phyloP scores from a whole-genome alignment of 208 protist species.

The Polymyxa betae region DNA sequence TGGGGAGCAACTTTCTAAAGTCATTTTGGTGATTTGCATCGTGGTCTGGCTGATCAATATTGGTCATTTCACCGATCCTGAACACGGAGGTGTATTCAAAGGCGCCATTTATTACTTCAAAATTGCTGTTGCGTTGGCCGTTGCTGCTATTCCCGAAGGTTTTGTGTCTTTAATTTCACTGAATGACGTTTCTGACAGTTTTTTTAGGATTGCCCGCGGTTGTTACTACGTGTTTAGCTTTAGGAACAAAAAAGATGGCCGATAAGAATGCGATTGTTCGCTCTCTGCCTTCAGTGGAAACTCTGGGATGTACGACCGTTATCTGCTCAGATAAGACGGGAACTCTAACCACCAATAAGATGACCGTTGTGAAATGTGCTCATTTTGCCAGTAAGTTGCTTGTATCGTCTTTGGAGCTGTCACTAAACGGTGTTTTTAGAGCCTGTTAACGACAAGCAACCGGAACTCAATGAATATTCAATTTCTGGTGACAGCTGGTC shows the following conservation, averaged over 20 bases:
- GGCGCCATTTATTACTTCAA: slow-evolving; percentile 88
- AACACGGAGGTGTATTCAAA: slow-evolving; percentile 77
- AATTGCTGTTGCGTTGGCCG: slow-evolving; percentile 92
- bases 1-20: slow-evolving; percentile 84
- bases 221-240: slow-evolving; percentile 91
- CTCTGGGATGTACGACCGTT: slow-evolving; percentile 92
- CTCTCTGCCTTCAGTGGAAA: slow-evolving; percentile 93
- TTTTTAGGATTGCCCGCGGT: slow-evolving; percentile 83
- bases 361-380: slow-evolving; percentile 81
- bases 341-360: slow-evolving; percentile 97
- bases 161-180: background rate
- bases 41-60: slow-evolving; percentile 85
- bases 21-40: slow-evolving; percentile 74
- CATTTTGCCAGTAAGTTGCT: background rate
- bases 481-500: slow-evolving; percentile 54
- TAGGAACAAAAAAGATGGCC: slow-evolving; percentile 90
- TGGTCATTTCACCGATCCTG: slow-evolving; percentile 73
- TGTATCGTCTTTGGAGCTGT: background rate
- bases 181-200: background rate
- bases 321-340: slow-evolving; percentile 99
- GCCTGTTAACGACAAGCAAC: background rate
- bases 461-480: background rate
- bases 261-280: slow-evolving; percentile 90
- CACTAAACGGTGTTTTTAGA: background rate
- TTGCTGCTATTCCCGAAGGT: slow-evolving; percentile 97